These are phyloP conservation scores for Periconia digitata DNA, from an alignment of 2,329 filamentous ascomycete species.

Conservation along the genomic window DNA sequence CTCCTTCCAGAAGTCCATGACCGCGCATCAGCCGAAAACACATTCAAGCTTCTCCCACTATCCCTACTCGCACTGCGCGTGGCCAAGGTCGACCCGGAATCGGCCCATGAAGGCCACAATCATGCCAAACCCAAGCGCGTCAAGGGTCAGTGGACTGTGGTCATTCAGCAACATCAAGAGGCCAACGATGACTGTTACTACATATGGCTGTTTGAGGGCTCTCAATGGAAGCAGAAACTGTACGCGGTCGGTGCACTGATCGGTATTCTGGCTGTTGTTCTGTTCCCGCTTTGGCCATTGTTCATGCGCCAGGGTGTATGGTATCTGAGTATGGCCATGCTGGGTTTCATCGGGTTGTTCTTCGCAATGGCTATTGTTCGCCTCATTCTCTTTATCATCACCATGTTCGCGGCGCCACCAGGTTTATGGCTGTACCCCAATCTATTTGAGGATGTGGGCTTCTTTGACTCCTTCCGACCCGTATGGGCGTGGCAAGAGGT, in stretches of 20 bases:
- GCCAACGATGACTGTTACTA: slow-evolving; percentile 87
- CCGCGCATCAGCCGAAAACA: slow-evolving; percentile 84
- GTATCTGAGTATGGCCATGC: slow-evolving; percentile 93
- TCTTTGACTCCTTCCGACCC: slow-evolving; percentile 95
- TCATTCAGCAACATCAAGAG: slow-evolving; percentile 95
- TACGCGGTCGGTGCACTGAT: slow-evolving; percentile 83
- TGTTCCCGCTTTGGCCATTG: slow-evolving; percentile 96
- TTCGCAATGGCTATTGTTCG: slow-evolving; percentile 98
- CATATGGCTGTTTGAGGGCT: slow-evolving; percentile 93
- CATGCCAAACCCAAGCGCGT: slow-evolving; percentile 71
- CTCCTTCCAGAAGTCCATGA: slow-evolving; percentile 86
- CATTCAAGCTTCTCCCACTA: slow-evolving; percentile 91
- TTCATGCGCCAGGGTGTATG: slow-evolving; percentile 90
- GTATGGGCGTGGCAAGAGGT: slow-evolving; percentile 99
- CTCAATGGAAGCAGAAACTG: slow-evolving; percentile 90
- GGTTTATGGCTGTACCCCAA: slow-evolving; percentile 99
- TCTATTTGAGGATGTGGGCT: slow-evolving; percentile 96
- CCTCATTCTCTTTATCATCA: slow-evolving; percentile 89
- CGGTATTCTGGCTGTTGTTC: slow-evolving; percentile 82
- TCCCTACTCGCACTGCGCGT: slow-evolving; percentile 93
- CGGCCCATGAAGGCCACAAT: slow-evolving; percentile 65
- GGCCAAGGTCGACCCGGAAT: slow-evolving; percentile 75
- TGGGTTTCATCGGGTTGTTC: slow-evolving; percentile 87
- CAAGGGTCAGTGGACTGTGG: slow-evolving; percentile 95
- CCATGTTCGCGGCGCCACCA: slow-evolving; percentile 79